A percentile compares a stretch with the other conserved stretches of the same genome.
Conservation (phyloP, 202 grass and related monocot genomes). For the Elaeis oleifera region DNA sequence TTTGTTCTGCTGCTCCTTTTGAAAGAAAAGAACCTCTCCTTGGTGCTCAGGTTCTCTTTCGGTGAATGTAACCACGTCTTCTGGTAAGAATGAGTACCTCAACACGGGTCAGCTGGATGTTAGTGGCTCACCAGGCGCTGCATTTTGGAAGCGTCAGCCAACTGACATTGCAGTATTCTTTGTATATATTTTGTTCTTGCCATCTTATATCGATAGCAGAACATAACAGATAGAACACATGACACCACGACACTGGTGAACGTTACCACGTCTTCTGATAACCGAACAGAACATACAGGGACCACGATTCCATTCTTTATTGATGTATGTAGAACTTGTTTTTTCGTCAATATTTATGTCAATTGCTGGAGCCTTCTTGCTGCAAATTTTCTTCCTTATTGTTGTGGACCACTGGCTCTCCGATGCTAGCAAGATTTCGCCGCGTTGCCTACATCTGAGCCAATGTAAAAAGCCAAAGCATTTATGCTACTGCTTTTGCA, state of each 20-base stretch:
- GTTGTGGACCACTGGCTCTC: too few relatives aligned
- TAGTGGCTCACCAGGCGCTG: constrained; percentile 26
- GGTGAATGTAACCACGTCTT: constrained; percentile 68
- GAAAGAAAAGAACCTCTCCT: not conserved
- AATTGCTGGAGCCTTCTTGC: too few relatives aligned
- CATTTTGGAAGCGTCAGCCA: constrained; percentile 14
- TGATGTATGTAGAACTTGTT: constrained; percentile 25
- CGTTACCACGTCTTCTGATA: constrained; percentile 32
- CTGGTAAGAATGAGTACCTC: constrained; percentile 75
- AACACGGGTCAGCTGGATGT: constrained; percentile 72
- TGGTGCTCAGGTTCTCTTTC: constrained; percentile 48
- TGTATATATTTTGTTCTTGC: constrained; percentile 49
- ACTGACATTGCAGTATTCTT: constrained; percentile 33
- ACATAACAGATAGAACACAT: constrained; percentile 4
- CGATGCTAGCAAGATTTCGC: too few relatives aligned
- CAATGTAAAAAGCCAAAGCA: too few relatives aligned
- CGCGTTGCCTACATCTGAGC: too few relatives aligned
- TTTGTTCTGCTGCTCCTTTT: not conserved
- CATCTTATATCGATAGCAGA: constrained; percentile 45
- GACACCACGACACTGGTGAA: too few relatives aligned
- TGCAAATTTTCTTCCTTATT: too few relatives aligned
- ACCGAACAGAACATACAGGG: constrained; percentile 18
- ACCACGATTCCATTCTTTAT: constrained; percentile 67
- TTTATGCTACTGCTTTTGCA: too few relatives aligned
- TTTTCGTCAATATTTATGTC: too few relatives aligned